A percentile compares a stretch with the other conserved stretches of the same genome.
Evolutionary conservation across 495 filamentous ascomycete genomes (phyloP).

Genomic region (Xanthoparmelia taractica): DNA sequence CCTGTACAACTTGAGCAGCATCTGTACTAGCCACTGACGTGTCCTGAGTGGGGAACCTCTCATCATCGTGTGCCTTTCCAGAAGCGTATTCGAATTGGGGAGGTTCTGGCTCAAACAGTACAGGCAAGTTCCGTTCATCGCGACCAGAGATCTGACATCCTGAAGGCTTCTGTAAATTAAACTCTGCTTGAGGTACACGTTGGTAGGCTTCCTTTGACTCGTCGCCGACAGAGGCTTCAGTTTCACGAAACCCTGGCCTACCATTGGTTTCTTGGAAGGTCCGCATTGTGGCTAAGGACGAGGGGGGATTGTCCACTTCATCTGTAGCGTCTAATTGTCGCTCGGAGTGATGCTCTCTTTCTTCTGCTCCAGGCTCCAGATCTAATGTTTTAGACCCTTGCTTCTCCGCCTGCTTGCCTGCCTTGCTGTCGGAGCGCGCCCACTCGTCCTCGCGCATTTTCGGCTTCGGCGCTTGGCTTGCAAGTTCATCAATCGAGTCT

Average conservation of each 20-base stretch:
- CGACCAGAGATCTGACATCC: neutral
- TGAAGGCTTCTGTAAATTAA: constrained; percentile 14
- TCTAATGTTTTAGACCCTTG: neutral
- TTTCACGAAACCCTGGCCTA: neutral
- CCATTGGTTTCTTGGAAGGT: constrained; percentile 3
- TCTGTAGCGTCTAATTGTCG: neutral
- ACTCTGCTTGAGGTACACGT: constrained; percentile 23
- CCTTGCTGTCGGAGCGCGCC: constrained; percentile 27
- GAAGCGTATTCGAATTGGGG: neutral
- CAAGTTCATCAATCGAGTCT: neutral
- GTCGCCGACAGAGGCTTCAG: constrained; percentile 19
- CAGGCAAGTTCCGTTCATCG: neutral
- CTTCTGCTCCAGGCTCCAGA: neutral
- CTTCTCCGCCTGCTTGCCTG: constrained; percentile 19
- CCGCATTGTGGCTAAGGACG: constrained; percentile 2
- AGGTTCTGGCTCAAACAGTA: neutral
- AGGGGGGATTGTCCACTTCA: neutral
- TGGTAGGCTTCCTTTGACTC: constrained; percentile 18
- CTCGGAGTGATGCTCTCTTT: constrained; percentile 2
- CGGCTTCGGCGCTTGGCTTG: neutral
- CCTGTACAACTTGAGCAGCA: neutral
- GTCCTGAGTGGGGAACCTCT: neutral
- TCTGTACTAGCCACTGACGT: neutral
- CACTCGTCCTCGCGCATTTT: constrained; percentile 1
- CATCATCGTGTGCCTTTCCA: neutral